Percentiles rank a stretch among this genome's conserved stretches.
These are phyloP conservation scores for Dioscorea cayenensis DNA, from an alignment of 116 monocot genomes.

Conservation along the genomic window DNA sequence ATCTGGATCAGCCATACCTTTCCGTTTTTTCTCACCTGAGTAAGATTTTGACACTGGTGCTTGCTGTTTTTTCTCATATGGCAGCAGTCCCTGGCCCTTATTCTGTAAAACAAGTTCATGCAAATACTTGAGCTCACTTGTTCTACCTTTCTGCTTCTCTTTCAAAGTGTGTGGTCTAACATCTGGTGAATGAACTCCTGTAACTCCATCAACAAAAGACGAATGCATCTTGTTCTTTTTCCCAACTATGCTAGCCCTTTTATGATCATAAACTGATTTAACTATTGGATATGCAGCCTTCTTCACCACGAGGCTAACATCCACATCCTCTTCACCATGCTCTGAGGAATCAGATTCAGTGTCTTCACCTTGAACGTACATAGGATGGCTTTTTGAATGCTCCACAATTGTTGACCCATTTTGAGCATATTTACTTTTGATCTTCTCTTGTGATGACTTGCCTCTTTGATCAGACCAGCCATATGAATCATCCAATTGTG, in stretches of 20 bases:
- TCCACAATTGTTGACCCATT: constrained; percentile 9
- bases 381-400: constrained; percentile 2
- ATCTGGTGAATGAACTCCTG: constrained; percentile 7
- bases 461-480: constrained; percentile 8
- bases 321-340: constrained; percentile 27
- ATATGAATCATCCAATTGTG: constrained; percentile 10
- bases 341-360: constrained; percentile 88
- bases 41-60: constrained; percentile 7
- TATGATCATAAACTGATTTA: constrained; percentile 25
- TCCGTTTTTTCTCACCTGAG: constrained; percentile 30
- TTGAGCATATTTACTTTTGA: constrained; percentile 16
- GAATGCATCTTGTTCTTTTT: constrained; percentile 23
- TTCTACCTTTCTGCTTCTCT: constrained; percentile 29
- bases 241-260: constrained; percentile 24
- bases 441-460: constrained; percentile 16
- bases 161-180: constrained; percentile 13
- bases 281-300: constrained; percentile 17
- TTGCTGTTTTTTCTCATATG: constrained; percentile 16
- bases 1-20: constrained; percentile 14
- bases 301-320: constrained; percentile 6
- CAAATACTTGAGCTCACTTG: constrained; percentile 10
- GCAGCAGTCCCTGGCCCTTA: constrained; percentile 9
- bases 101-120: constrained; percentile 19
- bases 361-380: constrained; percentile 36
- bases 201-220: constrained; percentile 3